phyloP scores from a whole-genome alignment of 2,329 filamentous ascomycete species.

The Alternaria sp. region DNA sequence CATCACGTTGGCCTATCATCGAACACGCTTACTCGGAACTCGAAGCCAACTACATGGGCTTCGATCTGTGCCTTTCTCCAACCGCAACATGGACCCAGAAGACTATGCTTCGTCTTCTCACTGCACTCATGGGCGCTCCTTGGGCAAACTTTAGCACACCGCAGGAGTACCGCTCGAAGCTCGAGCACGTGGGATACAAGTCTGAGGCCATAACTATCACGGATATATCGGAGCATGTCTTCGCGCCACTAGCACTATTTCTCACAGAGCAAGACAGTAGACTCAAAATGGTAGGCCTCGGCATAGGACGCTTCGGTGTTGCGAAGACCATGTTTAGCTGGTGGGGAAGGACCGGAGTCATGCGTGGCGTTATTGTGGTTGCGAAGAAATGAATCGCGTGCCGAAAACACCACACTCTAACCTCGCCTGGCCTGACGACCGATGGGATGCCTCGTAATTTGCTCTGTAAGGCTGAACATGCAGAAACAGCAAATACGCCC shows the following conservation, averaged over 20 bases:
- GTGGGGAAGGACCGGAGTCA: slow-evolving; percentile 53
- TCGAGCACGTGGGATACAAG: slow-evolving; percentile 61
- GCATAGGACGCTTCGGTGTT: slow-evolving; percentile 48
- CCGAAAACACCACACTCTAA: background rate
- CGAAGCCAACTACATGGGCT: slow-evolving; percentile 63
- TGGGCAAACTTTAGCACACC: slow-evolving; percentile 60
- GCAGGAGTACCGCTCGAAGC: slow-evolving; percentile 56
- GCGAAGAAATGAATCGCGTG: slow-evolving; percentile 31
- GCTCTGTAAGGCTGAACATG: background rate
- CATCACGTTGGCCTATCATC: slow-evolving; percentile 61
- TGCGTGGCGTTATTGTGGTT: slow-evolving; percentile 54
- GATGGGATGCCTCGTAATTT: background rate
- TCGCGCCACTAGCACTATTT: slow-evolving; percentile 59
- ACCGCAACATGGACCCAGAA: slow-evolving; percentile 26
- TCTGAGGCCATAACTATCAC: slow-evolving; percentile 53
- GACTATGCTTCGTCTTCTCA: slow-evolving; percentile 55
- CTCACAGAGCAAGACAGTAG: slow-evolving; percentile 52
- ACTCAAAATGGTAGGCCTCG: slow-evolving; percentile 48
- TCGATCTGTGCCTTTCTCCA: slow-evolving; percentile 59
- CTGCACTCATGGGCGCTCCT: slow-evolving; percentile 60
- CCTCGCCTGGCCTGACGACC: background rate
- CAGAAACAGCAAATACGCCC: background rate
- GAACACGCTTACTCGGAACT: slow-evolving; percentile 53
- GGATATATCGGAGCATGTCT: slow-evolving; percentile 65
- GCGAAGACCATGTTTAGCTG: slow-evolving; percentile 52